Base-by-base conservation (phyloP, 768 basidiomycete species). In the Tulasnella sp. region DNA sequence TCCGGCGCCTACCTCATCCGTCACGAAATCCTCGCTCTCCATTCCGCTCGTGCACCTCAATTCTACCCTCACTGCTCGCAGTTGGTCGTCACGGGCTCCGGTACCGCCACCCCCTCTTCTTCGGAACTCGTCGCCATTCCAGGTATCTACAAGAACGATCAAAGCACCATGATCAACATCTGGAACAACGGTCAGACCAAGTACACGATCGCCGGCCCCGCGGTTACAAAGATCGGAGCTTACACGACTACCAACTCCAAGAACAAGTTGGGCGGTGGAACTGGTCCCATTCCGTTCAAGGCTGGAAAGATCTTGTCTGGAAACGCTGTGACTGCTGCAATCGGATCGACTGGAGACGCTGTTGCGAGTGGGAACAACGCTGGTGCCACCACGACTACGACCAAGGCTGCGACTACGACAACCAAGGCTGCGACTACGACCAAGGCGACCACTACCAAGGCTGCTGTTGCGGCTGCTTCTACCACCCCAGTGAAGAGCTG, bases 21-120 rank as follows among this genome's bases (percentile, higher is more conserved):
- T 73, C 37, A 60, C 40, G 81, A 69, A 40, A 79, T 81, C 40
- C 54, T 64, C 24, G 75, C 75, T 14, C 72, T 81, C 40, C 81
- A 81, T 46, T n/a, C 64, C 24, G 72, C 81, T 3, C 44, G 72
- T 28, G 48, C 81, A 8, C 81, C 81, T 44, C 81, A 81, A 28
- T 81, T 81, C 72, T 81, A 81, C 50, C 80, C 80, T 11, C 72
- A 40, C 79, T 81, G 81, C 79, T 28, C 80, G 3, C 81, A 81
- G 34, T 69, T 81, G 40, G 37, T 42, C 69, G 75, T 81, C 24
- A 48, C 60, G 2, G 79, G 80, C 14, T 31, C 64, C 46, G 81
- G 81, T 64, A 58, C 80, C 28, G 34, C 80, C 22, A 46, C 44
- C 22, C 81, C 81, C 31, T 24, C 60, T 58, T 79, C 80, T 50